phyloP scores from a whole-genome alignment of 345 rosid species.

The Murraya koenigii region DNA sequence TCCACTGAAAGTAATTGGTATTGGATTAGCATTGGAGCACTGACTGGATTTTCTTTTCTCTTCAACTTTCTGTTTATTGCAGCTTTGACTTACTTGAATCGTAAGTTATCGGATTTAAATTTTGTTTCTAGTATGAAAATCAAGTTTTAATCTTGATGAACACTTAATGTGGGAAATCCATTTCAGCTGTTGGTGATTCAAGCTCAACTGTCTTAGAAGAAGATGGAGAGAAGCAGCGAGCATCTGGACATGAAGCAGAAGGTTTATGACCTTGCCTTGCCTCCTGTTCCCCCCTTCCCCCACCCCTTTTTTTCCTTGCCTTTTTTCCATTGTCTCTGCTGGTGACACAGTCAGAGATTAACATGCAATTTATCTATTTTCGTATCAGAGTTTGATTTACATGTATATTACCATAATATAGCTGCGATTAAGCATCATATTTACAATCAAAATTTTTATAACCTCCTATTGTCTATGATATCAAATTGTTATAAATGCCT shows the following conservation, averaged over 20 bases:
- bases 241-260: slow-evolving; percentile 28
- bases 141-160: slow-evolving; percentile 6
- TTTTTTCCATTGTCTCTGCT: background rate
- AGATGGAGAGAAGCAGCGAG: slow-evolving; percentile 24
- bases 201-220: slow-evolving; percentile 50
- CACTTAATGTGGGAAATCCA: background rate
- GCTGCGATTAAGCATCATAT: background rate
- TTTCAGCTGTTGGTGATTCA: slow-evolving; percentile 66
- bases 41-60: slow-evolving; percentile 66
- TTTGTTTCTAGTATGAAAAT: background rate
- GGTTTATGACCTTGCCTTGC: slow-evolving; percentile 32
- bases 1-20: slow-evolving; percentile 64
- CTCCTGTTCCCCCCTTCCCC: background rate
- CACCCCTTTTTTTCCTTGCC: background rate
- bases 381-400: background rate
- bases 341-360: background rate
- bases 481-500: slow-evolving; percentile 7
- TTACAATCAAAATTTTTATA: background rate
- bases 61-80: slow-evolving; percentile 68
- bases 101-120: slow-evolving; percentile 42
- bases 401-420: background rate
- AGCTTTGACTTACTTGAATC: slow-evolving; percentile 72
- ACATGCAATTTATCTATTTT: background rate
- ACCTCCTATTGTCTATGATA: background rate
- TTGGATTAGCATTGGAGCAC: slow-evolving; percentile 79